A percentile compares a stretch with the other conserved stretches of the same genome.
Evolutionary conservation across 257 asterid species (phyloP).

Genomic region (Lavandula angustifolia): DNA sequence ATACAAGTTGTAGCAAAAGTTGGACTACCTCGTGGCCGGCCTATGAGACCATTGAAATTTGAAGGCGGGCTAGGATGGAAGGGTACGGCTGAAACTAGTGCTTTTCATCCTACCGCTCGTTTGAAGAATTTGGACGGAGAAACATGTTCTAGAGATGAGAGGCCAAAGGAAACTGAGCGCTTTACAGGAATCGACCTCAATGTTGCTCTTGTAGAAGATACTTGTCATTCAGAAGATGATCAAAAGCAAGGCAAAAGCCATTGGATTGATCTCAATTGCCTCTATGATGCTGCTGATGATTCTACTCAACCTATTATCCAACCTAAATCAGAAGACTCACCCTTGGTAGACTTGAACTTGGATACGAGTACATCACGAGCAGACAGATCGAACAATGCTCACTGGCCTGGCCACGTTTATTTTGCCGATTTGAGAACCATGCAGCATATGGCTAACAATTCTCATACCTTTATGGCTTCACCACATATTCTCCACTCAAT

Average conservation of each 20-base stretch:
- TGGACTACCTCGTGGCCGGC: conserved; percentile 43
- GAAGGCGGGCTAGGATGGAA: conserved; percentile 55
- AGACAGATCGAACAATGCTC: conserved; percentile 25
- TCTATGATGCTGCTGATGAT: conserved; percentile 41
- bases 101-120: conserved; percentile 44
- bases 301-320: conserved; percentile 26
- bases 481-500: conserved; percentile 37
- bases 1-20: conserved; percentile 54
- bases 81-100: conserved; percentile 56
- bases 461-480: conserved; percentile 34
- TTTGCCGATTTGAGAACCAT: conserved; percentile 34
- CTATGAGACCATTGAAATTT: conserved; percentile 44
- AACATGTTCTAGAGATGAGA: conserved; percentile 12
- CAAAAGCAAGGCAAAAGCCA: conserved; percentile 36
- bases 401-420: conserved; percentile 27
- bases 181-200: conserved; percentile 59
- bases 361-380: conserved; percentile 29
- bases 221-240: conserved; percentile 26
- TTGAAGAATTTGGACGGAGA: conserved; percentile 26
- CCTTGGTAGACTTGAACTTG: conserved; percentile 39
- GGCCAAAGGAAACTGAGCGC: conserved; percentile 14
- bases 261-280: conserved; percentile 52
- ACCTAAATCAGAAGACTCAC: conserved; percentile 16
- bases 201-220: conserved; percentile 52
- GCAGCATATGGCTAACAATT: conserved; percentile 31